Evolutionary conservation across 116 monocot species (phyloP), one percentile per base, ranked within the genome.

Genomic region (Phalaenopsis hybrid): DNA sequence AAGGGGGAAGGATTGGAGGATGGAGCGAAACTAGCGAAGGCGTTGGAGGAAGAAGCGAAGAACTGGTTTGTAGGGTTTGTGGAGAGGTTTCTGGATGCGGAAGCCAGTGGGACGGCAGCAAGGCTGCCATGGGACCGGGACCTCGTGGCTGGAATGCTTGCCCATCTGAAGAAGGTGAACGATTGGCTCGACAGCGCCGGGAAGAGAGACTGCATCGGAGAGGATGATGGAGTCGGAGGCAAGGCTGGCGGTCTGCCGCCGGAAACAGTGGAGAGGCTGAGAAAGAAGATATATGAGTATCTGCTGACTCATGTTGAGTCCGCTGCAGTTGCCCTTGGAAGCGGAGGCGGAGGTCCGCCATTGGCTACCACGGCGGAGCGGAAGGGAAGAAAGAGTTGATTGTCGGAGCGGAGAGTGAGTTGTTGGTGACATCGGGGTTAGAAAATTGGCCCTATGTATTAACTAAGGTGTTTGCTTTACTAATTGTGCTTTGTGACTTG

Each of bases 241-340:
- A 74, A 5, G 16, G 79, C 17, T 4, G 87, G 72, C 21, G 82
- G 76, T 20, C 82, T 93, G 23, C 83, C 86, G 0, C 44, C 75
- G 7, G 98, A 95, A 80, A 98, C 87, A 4, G 80, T 95, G 1
- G 89, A 92, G 57, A 77, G 86, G 78, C 57, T 98, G 37, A 88
- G 93, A 83, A 98, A 93, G 87, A 98, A 98, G 84, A 98, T 98
- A 52, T 98, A 95, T 50, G 95, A 93, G 68, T 98, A 95, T 79
- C 88, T 98, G 37, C 86, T 98, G 17, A 83, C 88, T 1, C 92
- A 98, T 79, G 98, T 98, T 43, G 98, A 98, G 80, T 93, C 90
- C 4, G 93, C 98, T 8, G 95, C 95, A 0, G 92, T 89, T 21
- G 93, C 95, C 2, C 87, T 98, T 5, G 88, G 88, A 18, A 79